phyloP scores from a whole-genome alignment of 768 basidiomycete species.

The Boletus huronensis region DNA sequence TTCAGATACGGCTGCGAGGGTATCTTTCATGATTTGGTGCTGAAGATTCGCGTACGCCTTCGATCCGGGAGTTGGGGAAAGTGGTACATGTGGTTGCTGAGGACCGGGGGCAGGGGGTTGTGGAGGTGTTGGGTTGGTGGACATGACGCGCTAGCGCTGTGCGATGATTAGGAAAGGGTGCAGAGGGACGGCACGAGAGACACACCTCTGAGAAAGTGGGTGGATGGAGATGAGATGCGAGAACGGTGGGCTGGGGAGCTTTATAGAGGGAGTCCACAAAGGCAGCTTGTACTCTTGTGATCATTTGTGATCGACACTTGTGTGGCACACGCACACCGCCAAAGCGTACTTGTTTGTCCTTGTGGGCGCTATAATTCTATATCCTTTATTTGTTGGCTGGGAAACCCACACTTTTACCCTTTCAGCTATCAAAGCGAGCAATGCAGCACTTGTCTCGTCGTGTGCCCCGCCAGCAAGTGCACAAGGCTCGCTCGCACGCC shows the following conservation, averaged over 20 bases:
- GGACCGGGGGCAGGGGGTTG: slow-evolving; percentile 11
- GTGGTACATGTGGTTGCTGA: not conserved
- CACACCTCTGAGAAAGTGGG: slow-evolving; percentile 4
- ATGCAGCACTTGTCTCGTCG: not conserved
- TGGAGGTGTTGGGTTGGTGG: slow-evolving; percentile 4
- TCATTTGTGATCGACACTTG: slow-evolving; percentile 31
- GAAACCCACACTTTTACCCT: slow-evolving; percentile 12
- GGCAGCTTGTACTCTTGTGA: slow-evolving; percentile 21
- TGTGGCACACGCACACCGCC: slow-evolving; percentile 24
- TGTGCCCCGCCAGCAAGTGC: not conserved
- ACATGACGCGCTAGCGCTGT: slow-evolving; percentile 14
- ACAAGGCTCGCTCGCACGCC: not conserved
- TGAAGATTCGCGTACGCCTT: slow-evolving; percentile 18
- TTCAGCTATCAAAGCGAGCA: slow-evolving; percentile 6
- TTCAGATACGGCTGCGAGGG: slow-evolving; percentile 18
- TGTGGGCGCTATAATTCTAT: slow-evolving; percentile 36
- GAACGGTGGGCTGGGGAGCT: slow-evolving; percentile 6
- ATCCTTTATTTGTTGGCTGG: slow-evolving; percentile 32
- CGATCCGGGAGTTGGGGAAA: slow-evolving; percentile 19
- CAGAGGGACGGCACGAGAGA: not conserved
- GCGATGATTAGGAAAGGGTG: not conserved
- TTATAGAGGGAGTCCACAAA: slow-evolving; percentile 30
- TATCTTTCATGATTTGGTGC: slow-evolving; percentile 15
- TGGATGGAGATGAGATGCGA: not conserved
- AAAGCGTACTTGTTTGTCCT: slow-evolving; percentile 44